Evolutionary conservation across 2,329 filamentous ascomycete genomes (phyloP), one percentile per base, ranked within the genome.

Genomic region (Colletotrichum orbiculare): DNA sequence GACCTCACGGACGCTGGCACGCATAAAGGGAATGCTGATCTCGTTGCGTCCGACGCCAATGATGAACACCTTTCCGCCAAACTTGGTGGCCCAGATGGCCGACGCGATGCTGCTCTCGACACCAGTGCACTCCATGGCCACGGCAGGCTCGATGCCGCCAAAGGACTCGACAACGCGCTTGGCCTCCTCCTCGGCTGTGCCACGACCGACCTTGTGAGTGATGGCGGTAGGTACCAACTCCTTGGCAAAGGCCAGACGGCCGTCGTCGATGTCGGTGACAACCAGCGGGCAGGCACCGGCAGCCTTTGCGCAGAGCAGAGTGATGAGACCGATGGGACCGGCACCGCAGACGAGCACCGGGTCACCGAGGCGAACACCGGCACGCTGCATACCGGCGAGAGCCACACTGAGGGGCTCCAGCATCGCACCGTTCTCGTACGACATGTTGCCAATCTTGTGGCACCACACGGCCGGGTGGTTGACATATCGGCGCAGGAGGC

Each of bases 21-120:
- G 83, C 95, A 97, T 97, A 78, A 98, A 98, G 35, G 95, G 95
- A 69, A 98, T 91, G 79, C 88, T 93, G 83, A 98, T 96, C 83
- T 97, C 93, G 77, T 96, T 94, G 85, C 92, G 95, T 70, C 95
- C 96, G 3, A 98, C 94, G 45, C 95, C 95, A 70, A 97, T 96
- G 69, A 98, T 91, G 75, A 98, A 98, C 58, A 98, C 95, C 80
- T 96, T 97, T 72, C 96, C 95, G 69, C 95, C 96, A 73, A 98
- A 98, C 81, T 95, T 96, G 76, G 91, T 88, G 9, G 92, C 90
- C 86, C 94, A 96, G 76, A 97, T 95, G 57, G 94, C 93, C 35
- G 92, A 85, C 6, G 89, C 88, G 73, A 98, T 91, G 77, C 91
- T 94, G 80, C 89, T 93, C 83, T 97, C 94, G 13, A 97, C 93